These are phyloP conservation scores for Yamadazyma insecticola DNA, from an alignment of 805 yeast genomes.

Conservation along the genomic window DNA sequence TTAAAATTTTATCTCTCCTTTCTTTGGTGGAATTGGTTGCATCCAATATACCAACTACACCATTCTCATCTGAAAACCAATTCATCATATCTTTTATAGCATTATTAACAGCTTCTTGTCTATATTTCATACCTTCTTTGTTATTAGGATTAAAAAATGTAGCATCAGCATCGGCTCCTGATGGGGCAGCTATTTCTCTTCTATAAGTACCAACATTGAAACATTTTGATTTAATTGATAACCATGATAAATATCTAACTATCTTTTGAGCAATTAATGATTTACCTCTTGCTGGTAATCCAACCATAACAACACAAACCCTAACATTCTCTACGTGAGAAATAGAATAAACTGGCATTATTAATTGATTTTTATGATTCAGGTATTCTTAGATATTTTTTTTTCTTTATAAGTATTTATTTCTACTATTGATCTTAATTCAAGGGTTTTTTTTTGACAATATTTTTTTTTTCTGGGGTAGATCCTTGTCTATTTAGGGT, in stretches of 20 bases:
- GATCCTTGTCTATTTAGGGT: no score
- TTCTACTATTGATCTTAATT: no score
- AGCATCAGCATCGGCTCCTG: constrained; percentile 56
- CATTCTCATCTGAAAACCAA: constrained; percentile 79
- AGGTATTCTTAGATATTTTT: no score
- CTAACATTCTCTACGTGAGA: constrained; percentile 66
- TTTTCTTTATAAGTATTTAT: no score
- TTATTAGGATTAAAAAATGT: constrained; percentile 72
- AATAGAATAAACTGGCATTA: constrained; percentile 54
- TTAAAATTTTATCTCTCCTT: constrained; percentile 61
- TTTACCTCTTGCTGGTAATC: constrained; percentile 89
- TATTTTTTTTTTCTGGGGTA: no score
- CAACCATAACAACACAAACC: constrained; percentile 86
- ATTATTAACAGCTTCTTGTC: constrained; percentile 63
- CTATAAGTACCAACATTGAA: constrained; percentile 89
- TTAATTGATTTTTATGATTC: neutral
- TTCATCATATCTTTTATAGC: constrained; percentile 78
- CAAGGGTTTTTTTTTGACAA: no score
- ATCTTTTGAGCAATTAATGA: constrained; percentile 92
- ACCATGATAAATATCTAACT: constrained; percentile 89
- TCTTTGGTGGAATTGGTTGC: constrained; percentile 84
- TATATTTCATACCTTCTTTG: constrained; percentile 54
- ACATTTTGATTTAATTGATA: constrained; percentile 78
- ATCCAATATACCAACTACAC: constrained; percentile 89
- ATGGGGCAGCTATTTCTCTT: constrained; percentile 46